These are phyloP conservation scores for Akanthomyces dipterigenus DNA, from an alignment of 2,329 filamentous ascomycete genomes.

Conservation along the genomic window DNA sequence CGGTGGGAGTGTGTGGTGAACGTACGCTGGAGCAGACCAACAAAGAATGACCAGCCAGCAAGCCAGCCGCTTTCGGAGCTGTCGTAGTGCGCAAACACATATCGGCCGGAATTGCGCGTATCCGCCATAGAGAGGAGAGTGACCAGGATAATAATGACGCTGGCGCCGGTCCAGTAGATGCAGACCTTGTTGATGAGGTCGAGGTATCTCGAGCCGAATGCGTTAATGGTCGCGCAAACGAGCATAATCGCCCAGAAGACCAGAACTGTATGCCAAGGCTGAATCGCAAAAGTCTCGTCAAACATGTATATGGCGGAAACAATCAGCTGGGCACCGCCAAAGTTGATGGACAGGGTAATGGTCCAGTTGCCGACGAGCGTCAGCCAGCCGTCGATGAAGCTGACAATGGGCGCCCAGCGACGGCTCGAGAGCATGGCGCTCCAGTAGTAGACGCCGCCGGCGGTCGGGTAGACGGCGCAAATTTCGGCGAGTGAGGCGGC, in stretches of 20 bases:
- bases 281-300: conserved; percentile 49
- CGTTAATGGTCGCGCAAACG: conserved; percentile 59
- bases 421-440: conserved; percentile 59
- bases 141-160: conserved; percentile 64
- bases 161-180: conserved; percentile 65
- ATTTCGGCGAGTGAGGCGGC: conserved; percentile 68
- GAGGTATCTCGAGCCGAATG: conserved; percentile 51
- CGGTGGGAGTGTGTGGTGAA: background rate
- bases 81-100: conserved; percentile 63
- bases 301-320: conserved; percentile 61
- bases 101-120: conserved; percentile 55
- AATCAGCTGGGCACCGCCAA: conserved; percentile 63
- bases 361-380: conserved; percentile 67
- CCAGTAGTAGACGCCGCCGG: conserved; percentile 67
- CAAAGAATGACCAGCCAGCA: conserved; percentile 52
- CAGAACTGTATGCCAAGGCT: conserved; percentile 67
- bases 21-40: conserved; percentile 45
- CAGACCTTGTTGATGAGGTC: conserved; percentile 64
- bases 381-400: conserved; percentile 69
- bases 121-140: conserved; percentile 60
- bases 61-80: conserved; percentile 65
- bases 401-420: conserved; percentile 55
- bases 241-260: conserved; percentile 64
- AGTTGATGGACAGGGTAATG: conserved; percentile 63
- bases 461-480: conserved; percentile 56